Base-by-base conservation (phyloP, 202 grass and related monocot genomes). In the Setaria italica region DNA sequence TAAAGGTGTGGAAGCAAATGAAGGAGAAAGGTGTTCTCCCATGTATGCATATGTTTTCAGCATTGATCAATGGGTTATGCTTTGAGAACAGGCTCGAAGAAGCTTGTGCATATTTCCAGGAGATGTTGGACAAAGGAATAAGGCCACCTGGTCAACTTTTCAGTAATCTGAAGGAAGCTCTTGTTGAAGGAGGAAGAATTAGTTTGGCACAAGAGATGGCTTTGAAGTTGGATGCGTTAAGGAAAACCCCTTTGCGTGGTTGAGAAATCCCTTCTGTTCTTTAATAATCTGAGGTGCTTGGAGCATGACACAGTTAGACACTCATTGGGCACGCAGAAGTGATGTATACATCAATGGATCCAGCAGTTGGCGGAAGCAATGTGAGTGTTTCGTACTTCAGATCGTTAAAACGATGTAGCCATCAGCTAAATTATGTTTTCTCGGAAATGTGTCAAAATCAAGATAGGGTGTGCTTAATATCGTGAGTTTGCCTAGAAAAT, bases 61-160 rank as follows among this genome's bases (percentile, higher is more conserved):
- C 94, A 80, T 80, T 95, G 85, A 93, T 95, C 55, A 95, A 86
- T 47, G 94, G 91, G 39, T 71, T 95, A 56, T 95, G 94, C 94
- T 88, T 73, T 67, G 91, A 93, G 69, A 95, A 93, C 80, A 87
- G 89, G 84, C 72, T 92, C 13, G 94, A 93, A 83, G 94, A 95
- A 85, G 94, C 91, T 83, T 93, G 94, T 39, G 21, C 46, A 41
- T 93, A 93, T 93, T 95, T 95, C 49, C 89, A 91, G 66, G 91
- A 93, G 84, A 95, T 95, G 94, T 57, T 95, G 84, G 89, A 93
- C 76, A 95, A 85, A 85, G 94, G 94, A 72, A 95, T 95, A 85
- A 93, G 94, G 48, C 94, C 94, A 77, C 89, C 94, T 67, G 89
- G 89, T 55, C 87, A 89, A 21, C 87, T 96, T 69, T 96, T 93